A percentile compares a stretch with the other conserved stretches of the same genome.
phyloP scores from a whole-genome alignment of 2,329 filamentous ascomycete species.

The Neopestalotiopsis rosae region DNA sequence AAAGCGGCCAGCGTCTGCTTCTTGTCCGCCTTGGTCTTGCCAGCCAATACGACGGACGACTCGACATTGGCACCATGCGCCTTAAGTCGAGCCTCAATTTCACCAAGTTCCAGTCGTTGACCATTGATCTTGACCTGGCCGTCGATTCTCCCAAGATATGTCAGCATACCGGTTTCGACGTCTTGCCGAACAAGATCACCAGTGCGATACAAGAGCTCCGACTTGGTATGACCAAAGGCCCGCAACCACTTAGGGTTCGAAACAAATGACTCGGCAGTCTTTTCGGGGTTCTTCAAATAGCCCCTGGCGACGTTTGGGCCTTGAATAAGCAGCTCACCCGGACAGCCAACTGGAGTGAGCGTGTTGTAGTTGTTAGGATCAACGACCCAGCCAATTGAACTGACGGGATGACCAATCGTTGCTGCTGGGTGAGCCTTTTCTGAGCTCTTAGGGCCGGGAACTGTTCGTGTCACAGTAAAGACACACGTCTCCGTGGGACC shows the following conservation, averaged over 20 bases:
- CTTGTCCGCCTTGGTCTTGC: constrained; percentile 14
- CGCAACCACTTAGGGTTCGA: constrained; percentile 20
- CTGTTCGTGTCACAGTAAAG: not conserved
- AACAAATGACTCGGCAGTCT: constrained; percentile 30
- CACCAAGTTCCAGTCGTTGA: constrained; percentile 48
- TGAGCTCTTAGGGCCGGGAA: not conserved
- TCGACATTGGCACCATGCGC: constrained; percentile 8
- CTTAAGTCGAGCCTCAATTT: constrained; percentile 36
- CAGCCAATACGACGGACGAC: constrained; percentile 16
- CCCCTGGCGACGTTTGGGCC: constrained; percentile 27
- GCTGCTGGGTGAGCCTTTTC: not conserved
- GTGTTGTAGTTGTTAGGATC: constrained; percentile 19
- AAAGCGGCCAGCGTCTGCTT: constrained; percentile 6
- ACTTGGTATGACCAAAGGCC: constrained; percentile 21
- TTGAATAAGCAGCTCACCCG: constrained; percentile 25
- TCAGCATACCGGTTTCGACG: constrained; percentile 36
- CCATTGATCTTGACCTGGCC: constrained; percentile 47
- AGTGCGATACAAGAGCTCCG: constrained; percentile 38
- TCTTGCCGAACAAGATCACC: constrained; percentile 41
- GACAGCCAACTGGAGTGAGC: constrained; percentile 21
- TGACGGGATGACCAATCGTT: constrained; percentile 10
- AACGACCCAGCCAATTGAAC: constrained; percentile 19
- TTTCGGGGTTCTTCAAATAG: constrained; percentile 36
- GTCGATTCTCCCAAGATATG: constrained; percentile 42
- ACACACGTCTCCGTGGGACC: constrained; percentile 14